These are phyloP conservation scores for Trichoderma harzianum DNA, from an alignment of 2,329 filamentous ascomycete species.

Conservation along the genomic window DNA sequence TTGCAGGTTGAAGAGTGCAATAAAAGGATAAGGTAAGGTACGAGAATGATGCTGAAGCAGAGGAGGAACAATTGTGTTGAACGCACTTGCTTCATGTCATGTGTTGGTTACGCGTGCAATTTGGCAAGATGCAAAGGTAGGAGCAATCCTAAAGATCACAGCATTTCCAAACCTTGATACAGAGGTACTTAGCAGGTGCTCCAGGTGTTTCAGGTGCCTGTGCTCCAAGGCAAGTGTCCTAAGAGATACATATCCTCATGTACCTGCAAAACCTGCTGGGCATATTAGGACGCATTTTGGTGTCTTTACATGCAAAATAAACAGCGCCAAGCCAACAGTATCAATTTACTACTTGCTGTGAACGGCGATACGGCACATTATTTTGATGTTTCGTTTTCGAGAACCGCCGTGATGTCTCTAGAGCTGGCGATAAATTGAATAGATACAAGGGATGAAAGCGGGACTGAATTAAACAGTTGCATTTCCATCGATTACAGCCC, in stretches of 20 bases:
- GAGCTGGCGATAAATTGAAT: neutral
- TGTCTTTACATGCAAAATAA: neutral
- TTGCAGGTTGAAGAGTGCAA: neutral
- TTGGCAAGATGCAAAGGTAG: neutral
- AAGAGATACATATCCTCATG: neutral
- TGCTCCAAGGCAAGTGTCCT: neutral
- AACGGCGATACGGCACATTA: neutral
- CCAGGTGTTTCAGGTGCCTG: neutral
- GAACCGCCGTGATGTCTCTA: neutral
- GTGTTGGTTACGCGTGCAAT: neutral
- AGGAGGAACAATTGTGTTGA: neutral
- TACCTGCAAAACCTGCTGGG: neutral
- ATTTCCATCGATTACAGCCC: neutral
- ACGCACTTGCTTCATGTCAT: neutral
- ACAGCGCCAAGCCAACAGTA: neutral
- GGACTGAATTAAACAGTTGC: neutral
- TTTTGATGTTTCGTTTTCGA: neutral
- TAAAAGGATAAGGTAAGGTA: neutral
- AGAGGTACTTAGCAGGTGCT: neutral
- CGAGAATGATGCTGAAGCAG: neutral
- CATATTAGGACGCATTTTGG: neutral
- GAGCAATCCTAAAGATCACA: neutral
- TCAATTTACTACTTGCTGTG: neutral
- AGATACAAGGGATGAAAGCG: neutral
- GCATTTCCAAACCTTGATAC: neutral